A percentile compares a stretch with the other conserved stretches of the same genome.
phyloP scores from a whole-genome alignment of 257 asterid genomes.

The Buddleja alternifolia region DNA sequence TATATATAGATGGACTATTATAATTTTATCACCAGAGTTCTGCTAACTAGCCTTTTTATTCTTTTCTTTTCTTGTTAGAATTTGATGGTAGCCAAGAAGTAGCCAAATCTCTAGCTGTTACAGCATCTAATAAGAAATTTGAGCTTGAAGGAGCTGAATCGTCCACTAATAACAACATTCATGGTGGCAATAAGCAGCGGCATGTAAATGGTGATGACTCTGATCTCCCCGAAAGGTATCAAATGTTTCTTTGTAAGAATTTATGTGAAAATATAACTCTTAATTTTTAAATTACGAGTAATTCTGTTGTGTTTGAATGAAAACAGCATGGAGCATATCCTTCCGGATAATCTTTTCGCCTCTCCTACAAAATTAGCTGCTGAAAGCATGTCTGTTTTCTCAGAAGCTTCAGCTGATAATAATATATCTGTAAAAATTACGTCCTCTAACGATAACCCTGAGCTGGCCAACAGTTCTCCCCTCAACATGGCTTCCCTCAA shows the following conservation, averaged over 20 bases:
- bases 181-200: conserved; percentile 43
- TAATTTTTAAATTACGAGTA: neutral
- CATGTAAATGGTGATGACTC: conserved; percentile 41
- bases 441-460: conserved; percentile 56
- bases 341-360: conserved; percentile 84
- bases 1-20: neutral
- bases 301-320: conserved; percentile 18
- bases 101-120: conserved; percentile 28
- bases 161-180: conserved; percentile 25
- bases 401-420: conserved; percentile 43
- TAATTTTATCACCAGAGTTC: neutral
- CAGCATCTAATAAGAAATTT: conserved; percentile 37
- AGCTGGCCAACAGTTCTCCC: conserved; percentile 46
- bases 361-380: conserved; percentile 80
- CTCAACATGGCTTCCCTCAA: conserved; percentile 58
- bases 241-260: neutral
- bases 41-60: neutral
- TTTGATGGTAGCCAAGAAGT: conserved; percentile 42
- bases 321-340: conserved; percentile 76
- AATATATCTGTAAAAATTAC: conserved; percentile 35
- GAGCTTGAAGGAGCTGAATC: conserved; percentile 37
- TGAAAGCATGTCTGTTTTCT: conserved; percentile 43
- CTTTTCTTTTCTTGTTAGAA: conserved; percentile 28
- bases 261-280: too few species aligned
- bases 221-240: conserved; percentile 61